phyloP scores from a whole-genome alignment of 768 basidiomycete genomes.

The Chalciporus chontae region DNA sequence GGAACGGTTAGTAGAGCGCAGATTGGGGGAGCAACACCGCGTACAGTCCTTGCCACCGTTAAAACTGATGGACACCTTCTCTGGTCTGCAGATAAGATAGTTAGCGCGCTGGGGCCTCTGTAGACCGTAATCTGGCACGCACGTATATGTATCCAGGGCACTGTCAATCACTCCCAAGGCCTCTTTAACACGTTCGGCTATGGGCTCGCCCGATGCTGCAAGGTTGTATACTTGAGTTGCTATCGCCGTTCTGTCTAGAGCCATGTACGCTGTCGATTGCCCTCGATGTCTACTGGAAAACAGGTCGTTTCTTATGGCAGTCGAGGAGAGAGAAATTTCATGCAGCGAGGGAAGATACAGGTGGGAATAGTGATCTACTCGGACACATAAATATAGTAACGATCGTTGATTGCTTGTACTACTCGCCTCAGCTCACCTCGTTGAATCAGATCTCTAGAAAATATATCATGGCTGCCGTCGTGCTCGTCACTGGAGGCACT shows the following conservation, averaged over 20 bases:
- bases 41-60: slow-evolving; percentile 98
- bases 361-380: slow-evolving; percentile 13
- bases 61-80: slow-evolving; percentile 83
- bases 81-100: slow-evolving; percentile 43
- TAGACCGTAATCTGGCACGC: slow-evolving; percentile 31
- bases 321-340: slow-evolving; percentile 8
- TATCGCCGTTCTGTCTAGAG: slow-evolving; percentile 45
- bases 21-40: slow-evolving; percentile 23
- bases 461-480: slow-evolving; percentile 37
- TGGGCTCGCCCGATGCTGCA: slow-evolving; percentile 50
- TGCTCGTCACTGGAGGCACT: slow-evolving; percentile 82
- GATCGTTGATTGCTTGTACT: not conserved
- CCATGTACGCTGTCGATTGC: slow-evolving; percentile 2
- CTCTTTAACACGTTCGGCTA: slow-evolving; percentile 64
- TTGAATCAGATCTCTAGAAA: not conserved
- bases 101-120: slow-evolving; percentile 7
- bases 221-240: slow-evolving; percentile 60
- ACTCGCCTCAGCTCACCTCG: not conserved
- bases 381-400: not conserved
- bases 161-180: slow-evolving; percentile 80
- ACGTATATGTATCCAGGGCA: slow-evolving; percentile 79
- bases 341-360: slow-evolving; percentile 2
- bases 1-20: slow-evolving; percentile 1
- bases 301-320: slow-evolving; percentile 2
- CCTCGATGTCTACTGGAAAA: slow-evolving; percentile 5